Base-by-base conservation (phyloP, 169 alveolate species). In the Cryptosporidium meleagridis region DNA sequence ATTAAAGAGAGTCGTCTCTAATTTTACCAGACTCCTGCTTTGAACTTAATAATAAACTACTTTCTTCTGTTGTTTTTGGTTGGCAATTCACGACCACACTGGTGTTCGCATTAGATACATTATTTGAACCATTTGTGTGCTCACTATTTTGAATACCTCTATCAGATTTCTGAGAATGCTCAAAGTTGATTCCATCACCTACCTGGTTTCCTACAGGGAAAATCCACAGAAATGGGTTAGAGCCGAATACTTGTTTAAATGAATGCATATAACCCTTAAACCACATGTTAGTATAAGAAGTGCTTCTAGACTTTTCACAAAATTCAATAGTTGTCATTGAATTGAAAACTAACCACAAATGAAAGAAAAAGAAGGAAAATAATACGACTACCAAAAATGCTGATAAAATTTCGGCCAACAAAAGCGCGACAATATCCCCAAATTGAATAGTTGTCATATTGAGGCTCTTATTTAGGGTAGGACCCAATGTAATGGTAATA, bases 321-420 rank as follows among this genome's bases (percentile, higher is more conserved):
- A 94, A 94, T 70, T 95, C 97, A 33, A 95, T 94, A n/a, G 97
- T 94, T 16, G 97, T 95, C 92, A 92, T 85, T 16, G 94, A 94
- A 75, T 86, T 62, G 53, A 41, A 67, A 68, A 69, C 93, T 9
- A 65, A 84, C 96, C 94, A 93, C 37, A 94, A 44, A 91, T 96
- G 98, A 75, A 96, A 95, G 52, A 91, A 41, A 70, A 93, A 85
- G 86, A 96, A 96, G 12, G 92, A 86, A 21, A 95, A 91, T 62
- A 94, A 69, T 62, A 95, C 75, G 2, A 94, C 70, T 45, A 93
- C 72, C 67, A 93, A 91, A 85, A 95, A 91, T 21, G 93, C 85
- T 29, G 95, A 91, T 55, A 95, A 86, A 29, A 94, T 85, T 92
- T 95, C 97, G 48, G 95, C 96, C 53, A 93, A 91, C 44, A 95